A percentile compares a stretch with the other conserved stretches of the same genome.
Conservation (phyloP, 2,329 filamentous ascomycete genomes). For the Ascocoryne sarcoides region DNA sequence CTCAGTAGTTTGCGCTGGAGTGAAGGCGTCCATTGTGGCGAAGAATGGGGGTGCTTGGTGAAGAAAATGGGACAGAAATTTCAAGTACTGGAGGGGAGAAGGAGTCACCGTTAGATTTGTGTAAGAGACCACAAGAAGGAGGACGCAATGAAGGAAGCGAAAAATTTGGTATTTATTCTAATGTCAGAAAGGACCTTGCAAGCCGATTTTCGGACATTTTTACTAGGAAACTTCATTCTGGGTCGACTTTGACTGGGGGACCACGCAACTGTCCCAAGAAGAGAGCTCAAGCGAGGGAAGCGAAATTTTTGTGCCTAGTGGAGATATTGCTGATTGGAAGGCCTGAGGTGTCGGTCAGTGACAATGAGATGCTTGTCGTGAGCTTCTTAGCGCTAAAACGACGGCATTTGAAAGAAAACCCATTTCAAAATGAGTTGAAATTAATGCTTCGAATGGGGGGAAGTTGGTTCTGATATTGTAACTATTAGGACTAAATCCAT, state of each 20-base stretch:
- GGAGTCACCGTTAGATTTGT: neutral
- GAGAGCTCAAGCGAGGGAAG: neutral
- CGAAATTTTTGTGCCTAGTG: neutral
- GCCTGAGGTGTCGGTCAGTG: neutral
- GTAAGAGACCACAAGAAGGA: neutral
- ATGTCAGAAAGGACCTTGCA: neutral
- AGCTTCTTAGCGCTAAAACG: neutral
- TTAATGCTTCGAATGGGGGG: neutral
- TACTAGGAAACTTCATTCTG: neutral
- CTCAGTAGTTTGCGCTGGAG: constrained; percentile 41
- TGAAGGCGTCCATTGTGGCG: constrained; percentile 32
- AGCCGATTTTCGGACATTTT: neutral
- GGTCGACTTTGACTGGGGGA: neutral
- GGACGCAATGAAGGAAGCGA: neutral
- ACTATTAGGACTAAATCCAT: neutral
- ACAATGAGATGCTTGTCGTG: neutral
- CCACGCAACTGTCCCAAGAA: neutral
- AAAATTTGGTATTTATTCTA: neutral
- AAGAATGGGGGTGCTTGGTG: neutral
- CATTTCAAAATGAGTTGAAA: neutral
- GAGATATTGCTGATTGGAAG: neutral
- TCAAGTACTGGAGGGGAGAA: neutral
- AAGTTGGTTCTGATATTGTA: neutral
- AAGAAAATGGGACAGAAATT: neutral
- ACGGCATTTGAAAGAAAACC: neutral